These are phyloP conservation scores for Ilyonectria destructans DNA, from an alignment of 2,329 filamentous ascomycete species.

Conservation along the genomic window DNA sequence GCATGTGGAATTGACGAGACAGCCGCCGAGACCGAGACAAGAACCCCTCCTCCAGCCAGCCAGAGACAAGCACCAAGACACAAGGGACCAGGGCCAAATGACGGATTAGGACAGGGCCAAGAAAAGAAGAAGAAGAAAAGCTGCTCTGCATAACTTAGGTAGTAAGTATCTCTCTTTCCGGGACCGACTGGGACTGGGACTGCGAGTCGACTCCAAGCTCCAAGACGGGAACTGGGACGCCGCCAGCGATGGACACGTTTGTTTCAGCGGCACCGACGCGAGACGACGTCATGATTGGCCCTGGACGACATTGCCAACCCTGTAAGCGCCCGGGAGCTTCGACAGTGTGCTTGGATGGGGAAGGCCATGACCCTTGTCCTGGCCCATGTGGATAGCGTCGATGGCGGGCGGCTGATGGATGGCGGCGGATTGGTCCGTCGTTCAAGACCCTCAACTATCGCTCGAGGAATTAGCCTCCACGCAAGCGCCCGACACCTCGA, in stretches of 20 bases:
- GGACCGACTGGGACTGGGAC: neutral
- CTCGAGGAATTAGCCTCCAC: conserved; percentile 10
- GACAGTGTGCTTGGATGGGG: conserved; percentile 36
- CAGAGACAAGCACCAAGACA: conserved; percentile 7
- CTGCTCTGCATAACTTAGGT: neutral
- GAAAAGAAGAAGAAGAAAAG: neutral
- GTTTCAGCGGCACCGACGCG: conserved; percentile 32
- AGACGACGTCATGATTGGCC: conserved; percentile 43
- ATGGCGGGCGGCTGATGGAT: conserved; percentile 23
- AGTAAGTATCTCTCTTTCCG: conserved; percentile 21
- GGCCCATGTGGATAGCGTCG: conserved; percentile 5
- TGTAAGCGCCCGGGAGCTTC: conserved; percentile 49
- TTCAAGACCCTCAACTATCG: neutral
- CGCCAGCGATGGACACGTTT: conserved; percentile 21
- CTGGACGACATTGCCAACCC: conserved; percentile 30
- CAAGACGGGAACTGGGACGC: conserved; percentile 15
- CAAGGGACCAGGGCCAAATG: neutral
- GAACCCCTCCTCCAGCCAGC: conserved; percentile 11
- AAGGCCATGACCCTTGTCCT: conserved; percentile 27
- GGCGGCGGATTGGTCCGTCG: conserved; percentile 19
- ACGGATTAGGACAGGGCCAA: neutral
- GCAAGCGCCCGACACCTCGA: conserved; percentile 31
- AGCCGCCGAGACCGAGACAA: conserved; percentile 4
- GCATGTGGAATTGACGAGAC: neutral
- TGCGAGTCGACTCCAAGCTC: neutral